Evolutionary conservation across 2,329 filamentous ascomycete species (phyloP), one percentile per base, ranked within the genome.

Genomic region (Podosphaera xanthii): DNA sequence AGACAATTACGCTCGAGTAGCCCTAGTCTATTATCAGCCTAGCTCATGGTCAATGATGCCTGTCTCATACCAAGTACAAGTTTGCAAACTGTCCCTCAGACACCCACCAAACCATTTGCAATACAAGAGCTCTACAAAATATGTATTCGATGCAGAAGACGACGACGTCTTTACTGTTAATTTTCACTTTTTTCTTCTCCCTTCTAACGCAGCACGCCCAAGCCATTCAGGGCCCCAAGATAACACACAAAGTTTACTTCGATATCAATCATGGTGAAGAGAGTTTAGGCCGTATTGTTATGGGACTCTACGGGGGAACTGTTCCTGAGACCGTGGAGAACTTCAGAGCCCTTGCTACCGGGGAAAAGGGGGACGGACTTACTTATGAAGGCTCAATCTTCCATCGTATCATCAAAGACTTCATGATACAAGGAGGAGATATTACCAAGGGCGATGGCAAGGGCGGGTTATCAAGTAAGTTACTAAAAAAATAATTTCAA

Each of bases 161-260:
- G 10, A 50, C 48, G 3, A 22, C 14, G 46, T 82, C 86, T 68
- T 76, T 84, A 67, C 77, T 88, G 70, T 77, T 94, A 69, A 80
- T 95, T 69, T 71, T 94, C 67, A 83, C 86, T 67, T 76, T 90
- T 67, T 77, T 79, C 65, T 76, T 91, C 70, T 74, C 89, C 65
- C 81, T 87, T 75, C 82, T 94, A 70, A 78, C 84, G 65, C 83
- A 88, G 72, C 79, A 81, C 40, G 82, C 80, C 61, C 81, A 86
- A 66, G 86, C 86, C 59, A 76, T 76, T 65, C 88, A 91, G 76
- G 91, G 92, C 54, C 91, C 88, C 63, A 94, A 92, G 82, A 91
- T 96, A 76, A 96, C 90, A 68, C 78, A 87, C 78, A 95, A 94
- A 82, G 88, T 92, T 73, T 92, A 81, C 78, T 91, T 94, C 72